phyloP scores from a whole-genome alignment of 352 stramenopile species.

The Phytopythium cucurbitacearum region DNA sequence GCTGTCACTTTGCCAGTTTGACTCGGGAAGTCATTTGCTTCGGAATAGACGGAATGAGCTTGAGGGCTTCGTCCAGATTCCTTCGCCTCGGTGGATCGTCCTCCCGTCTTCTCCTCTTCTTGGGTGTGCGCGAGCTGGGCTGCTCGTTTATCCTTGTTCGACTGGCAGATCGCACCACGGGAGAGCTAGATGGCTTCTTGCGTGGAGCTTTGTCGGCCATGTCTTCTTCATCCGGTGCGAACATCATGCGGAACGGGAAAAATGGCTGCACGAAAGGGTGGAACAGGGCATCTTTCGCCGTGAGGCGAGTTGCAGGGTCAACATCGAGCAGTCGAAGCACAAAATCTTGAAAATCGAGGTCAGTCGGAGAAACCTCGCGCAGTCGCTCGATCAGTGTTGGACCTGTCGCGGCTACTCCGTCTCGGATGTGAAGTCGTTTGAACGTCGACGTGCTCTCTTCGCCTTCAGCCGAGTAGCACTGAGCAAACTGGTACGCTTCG shows the following conservation, averaged over 20 bases:
- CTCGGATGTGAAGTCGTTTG: too few species aligned
- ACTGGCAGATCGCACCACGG: too few species aligned
- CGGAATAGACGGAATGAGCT: slow-evolving; percentile 11
- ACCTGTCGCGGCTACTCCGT: slow-evolving; percentile 1
- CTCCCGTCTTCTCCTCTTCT: not conserved
- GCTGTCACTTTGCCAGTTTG: too few species aligned
- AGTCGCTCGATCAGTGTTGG: slow-evolving; percentile 21
- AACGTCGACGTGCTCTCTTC: not conserved
- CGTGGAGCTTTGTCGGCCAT: too few species aligned
- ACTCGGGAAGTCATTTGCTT: not conserved
- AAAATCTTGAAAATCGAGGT: slow-evolving; percentile 44
- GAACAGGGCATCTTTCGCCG: slow-evolving; percentile 45
- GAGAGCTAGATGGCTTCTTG: too few species aligned
- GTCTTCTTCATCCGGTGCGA: slow-evolving; percentile 13
- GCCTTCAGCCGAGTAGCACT: slow-evolving; percentile 10
- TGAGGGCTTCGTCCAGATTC: slow-evolving; percentile 10
- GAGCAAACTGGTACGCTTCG: slow-evolving; percentile 24
- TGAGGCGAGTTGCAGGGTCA: slow-evolving; percentile 36
- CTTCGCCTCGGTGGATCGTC: not conserved
- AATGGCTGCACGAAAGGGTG: slow-evolving; percentile 68
- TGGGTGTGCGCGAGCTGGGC: not conserved
- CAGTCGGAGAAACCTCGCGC: slow-evolving; percentile 18
- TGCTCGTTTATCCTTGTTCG: slow-evolving; percentile 1
- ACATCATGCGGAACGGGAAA: slow-evolving; percentile 64
- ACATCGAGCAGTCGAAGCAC: slow-evolving; percentile 45